phyloP scores from a whole-genome alignment of 2,329 filamentous ascomycete genomes.

The Gaeumannomyces sp. region DNA sequence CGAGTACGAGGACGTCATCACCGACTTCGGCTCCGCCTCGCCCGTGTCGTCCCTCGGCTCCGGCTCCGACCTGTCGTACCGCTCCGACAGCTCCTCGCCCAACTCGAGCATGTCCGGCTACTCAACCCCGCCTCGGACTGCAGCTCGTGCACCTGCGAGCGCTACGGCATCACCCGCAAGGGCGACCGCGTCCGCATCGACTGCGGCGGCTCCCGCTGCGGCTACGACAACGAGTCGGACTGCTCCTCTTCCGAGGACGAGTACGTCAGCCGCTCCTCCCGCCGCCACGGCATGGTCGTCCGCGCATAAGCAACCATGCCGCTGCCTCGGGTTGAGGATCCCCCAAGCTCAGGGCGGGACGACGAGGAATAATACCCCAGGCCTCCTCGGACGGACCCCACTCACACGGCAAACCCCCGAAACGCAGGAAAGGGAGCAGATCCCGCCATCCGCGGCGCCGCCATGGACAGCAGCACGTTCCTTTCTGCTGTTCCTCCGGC shows the following conservation, averaged over 20 bases:
- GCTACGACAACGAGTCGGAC: conserved; percentile 65
- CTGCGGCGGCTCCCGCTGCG: conserved; percentile 84
- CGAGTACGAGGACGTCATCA: conserved; percentile 44
- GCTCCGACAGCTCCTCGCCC: conserved; percentile 68
- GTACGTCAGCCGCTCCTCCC: conserved; percentile 49
- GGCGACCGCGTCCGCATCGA: conserved; percentile 93
- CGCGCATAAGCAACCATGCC: conserved; percentile 25
- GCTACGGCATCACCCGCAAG: conserved; percentile 91
- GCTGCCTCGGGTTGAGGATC: conserved; percentile 22
- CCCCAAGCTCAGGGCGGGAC: conserved; percentile 10
- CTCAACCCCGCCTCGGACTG: conserved; percentile 73
- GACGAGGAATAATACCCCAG: conserved; percentile 15
- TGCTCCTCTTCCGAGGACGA: conserved; percentile 61
- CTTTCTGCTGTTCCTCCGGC: neutral
- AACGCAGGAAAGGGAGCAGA: conserved; percentile 15
- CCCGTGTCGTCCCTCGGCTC: conserved; percentile 54
- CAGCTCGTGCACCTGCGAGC: conserved; percentile 84
- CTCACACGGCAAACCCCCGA: conserved; percentile 1
- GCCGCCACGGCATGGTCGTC: conserved; percentile 60
- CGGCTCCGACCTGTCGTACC: conserved; percentile 64
- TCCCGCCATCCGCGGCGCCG: neutral
- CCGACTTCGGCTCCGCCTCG: conserved; percentile 48
- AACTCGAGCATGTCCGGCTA: conserved; percentile 70
- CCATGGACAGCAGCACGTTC: neutral
- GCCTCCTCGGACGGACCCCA: neutral